Conservation (phyloP, 2,329 filamentous ascomycete species). For the Fusarium paranaense region DNA sequence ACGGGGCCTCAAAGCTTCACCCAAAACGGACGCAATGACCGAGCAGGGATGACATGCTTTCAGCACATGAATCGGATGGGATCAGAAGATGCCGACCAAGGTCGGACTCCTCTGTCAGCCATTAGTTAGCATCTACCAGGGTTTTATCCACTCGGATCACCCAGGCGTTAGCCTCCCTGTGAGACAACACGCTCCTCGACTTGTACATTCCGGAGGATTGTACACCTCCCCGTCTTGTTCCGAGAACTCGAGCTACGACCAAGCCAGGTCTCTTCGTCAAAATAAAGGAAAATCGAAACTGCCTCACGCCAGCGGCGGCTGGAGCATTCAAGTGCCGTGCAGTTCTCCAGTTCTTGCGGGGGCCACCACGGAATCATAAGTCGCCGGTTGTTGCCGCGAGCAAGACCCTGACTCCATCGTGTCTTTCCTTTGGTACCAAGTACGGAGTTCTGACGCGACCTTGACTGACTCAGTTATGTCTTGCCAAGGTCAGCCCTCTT, state of each 20-base stretch:
- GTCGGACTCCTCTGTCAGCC: background rate
- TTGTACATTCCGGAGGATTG: background rate
- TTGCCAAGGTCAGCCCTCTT: conserved; percentile 5
- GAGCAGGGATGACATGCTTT: conserved; percentile 1
- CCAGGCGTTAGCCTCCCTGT: background rate
- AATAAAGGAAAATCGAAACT: background rate
- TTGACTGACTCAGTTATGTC: background rate
- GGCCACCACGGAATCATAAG: background rate
- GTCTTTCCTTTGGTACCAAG: background rate
- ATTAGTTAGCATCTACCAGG: background rate
- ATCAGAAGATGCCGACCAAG: background rate
- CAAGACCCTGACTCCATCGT: conserved; percentile 12
- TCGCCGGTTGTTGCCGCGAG: background rate
- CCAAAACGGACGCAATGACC: background rate
- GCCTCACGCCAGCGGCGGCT: background rate
- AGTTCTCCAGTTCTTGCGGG: background rate
- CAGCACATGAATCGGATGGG: background rate
- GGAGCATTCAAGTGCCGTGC: background rate
- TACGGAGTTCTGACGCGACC: background rate
- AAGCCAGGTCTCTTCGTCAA: background rate
- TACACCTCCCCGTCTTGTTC: background rate
- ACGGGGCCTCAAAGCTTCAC: background rate
- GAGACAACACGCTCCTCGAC: background rate
- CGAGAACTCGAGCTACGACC: background rate
- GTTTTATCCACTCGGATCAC: background rate